These are phyloP conservation scores for Stachybotrys elegans DNA, from an alignment of 2,329 filamentous ascomycete genomes.

Conservation along the genomic window DNA sequence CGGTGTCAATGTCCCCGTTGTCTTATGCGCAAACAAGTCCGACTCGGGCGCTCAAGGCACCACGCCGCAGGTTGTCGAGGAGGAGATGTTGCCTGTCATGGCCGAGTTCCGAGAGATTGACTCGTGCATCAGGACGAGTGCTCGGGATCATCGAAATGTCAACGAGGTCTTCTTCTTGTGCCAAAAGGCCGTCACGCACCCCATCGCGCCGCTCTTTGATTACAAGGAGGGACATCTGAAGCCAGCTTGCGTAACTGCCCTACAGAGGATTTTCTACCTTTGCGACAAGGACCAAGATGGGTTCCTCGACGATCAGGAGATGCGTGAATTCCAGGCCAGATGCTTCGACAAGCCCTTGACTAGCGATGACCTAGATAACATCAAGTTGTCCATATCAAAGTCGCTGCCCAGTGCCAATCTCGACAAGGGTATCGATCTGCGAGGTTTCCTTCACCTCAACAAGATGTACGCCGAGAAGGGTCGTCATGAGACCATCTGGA, in stretches of 20 bases:
- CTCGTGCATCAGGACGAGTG: conserved; percentile 92
- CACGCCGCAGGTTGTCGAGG: conserved; percentile 81
- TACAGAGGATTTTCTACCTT: conserved; percentile 89
- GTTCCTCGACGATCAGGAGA: conserved; percentile 82
- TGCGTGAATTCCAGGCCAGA: conserved; percentile 83
- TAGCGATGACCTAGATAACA: conserved; percentile 77
- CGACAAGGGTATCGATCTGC: conserved; percentile 70
- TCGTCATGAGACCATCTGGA: conserved; percentile 97
- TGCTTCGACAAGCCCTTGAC: conserved; percentile 88
- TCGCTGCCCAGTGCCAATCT: conserved; percentile 57
- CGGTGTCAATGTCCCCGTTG: conserved; percentile 97
- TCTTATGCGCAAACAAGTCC: conserved; percentile 96
- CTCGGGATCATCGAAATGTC: conserved; percentile 86
- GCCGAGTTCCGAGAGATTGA: conserved; percentile 98
- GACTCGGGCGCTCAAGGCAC: conserved; percentile 72
- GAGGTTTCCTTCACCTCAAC: conserved; percentile 84
- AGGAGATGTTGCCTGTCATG: conserved; percentile 98
- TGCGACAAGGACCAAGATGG: conserved; percentile 97
- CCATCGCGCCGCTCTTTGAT: conserved; percentile 93
- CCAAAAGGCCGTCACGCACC: conserved; percentile 96
- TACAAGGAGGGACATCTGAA: conserved; percentile 89
- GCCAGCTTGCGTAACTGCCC: conserved; percentile 77
- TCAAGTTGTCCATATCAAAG: conserved; percentile 81
- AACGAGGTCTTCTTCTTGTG: conserved; percentile 97
- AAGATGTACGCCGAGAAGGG: conserved; percentile 97